Evolutionary conservation across 129 eudicot species (phyloP), one percentile per base, ranked within the genome.

Genomic region (Flaveria trinervia): DNA sequence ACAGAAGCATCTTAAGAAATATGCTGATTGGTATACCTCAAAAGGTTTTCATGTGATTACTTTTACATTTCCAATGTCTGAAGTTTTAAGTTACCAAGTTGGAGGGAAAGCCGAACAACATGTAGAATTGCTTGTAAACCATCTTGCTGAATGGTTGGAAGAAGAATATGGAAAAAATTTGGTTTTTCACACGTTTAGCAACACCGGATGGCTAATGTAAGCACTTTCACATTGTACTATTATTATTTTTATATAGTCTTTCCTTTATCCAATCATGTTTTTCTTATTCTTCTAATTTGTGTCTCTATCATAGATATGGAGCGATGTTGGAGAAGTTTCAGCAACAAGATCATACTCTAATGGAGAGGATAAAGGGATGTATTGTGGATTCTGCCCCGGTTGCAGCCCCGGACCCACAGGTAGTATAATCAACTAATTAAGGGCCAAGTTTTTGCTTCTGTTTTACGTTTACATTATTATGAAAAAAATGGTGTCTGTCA

Each of bases 331-430:
- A 91, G 72, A 95, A 92, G 83, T 81, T 95, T 89, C 88, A 89
- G 84, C 86, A 70, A 26, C 86, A 82, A 75, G 96, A 95, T 62
- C 79, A 77, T 75, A 67, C 83, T 46, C 66, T 92, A 68, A 66
- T 83, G 71, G 89, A 80, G 45, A 82, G 79, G 75, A 95, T 95
- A 51, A 95, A 84, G 81, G 99, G 99, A 2, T 95, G 97, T 75
- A 75, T 95, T 28, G 99, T 95, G 60, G 99, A 95, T 86, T 95
- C 99, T 69, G 99, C 99, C 76, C 99, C 99, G 20, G 96, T 89
- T 22, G 97, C 96, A 18, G 76, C 89, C 62, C 88, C 99, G 16
- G 96, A 95, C 81, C 96, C 99, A 73, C 97, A 91, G 94, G 98
- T 94, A 76, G 69, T 36, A 41, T 26, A 41, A 61, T 61, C 43